Conservation (phyloP, 2,329 filamentous ascomycete genomes). For the Penicillium sp. region DNA sequence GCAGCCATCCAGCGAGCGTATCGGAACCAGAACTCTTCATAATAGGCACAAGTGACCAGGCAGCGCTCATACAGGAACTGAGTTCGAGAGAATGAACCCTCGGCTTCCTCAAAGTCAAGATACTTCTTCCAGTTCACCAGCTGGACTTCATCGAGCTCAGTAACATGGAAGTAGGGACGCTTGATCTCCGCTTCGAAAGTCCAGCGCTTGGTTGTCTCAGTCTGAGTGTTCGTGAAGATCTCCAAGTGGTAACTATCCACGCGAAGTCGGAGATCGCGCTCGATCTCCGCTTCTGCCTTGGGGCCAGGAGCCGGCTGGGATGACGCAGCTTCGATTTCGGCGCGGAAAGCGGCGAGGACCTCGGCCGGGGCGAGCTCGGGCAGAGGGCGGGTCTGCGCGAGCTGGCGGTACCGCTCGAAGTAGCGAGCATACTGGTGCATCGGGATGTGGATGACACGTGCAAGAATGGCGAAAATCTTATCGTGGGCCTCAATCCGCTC, state of each 20-base stretch:
- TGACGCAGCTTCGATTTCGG: slow-evolving; percentile 63
- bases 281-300: slow-evolving; percentile 72
- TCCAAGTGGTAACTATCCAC: slow-evolving; percentile 80
- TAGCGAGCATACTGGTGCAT: slow-evolving; percentile 96
- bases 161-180: slow-evolving; percentile 94
- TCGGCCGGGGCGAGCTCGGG: slow-evolving; percentile 69
- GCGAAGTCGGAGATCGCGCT: slow-evolving; percentile 75
- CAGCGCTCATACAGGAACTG: slow-evolving; percentile 92
- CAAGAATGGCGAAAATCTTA: slow-evolving; percentile 79
- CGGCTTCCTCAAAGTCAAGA: slow-evolving; percentile 87
- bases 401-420: slow-evolving; percentile 81
- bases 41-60: slow-evolving; percentile 85
- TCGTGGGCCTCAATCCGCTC: slow-evolving; percentile 82
- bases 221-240: slow-evolving; percentile 75
- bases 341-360: slow-evolving; percentile 63
- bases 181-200: slow-evolving; percentile 93
- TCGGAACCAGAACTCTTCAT: slow-evolving; percentile 98
- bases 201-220: slow-evolving; percentile 89
- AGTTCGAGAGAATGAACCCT: slow-evolving; percentile 71
- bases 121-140: slow-evolving; percentile 93
- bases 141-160: slow-evolving; percentile 81
- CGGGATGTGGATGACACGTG: slow-evolving; percentile 80
- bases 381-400: slow-evolving; percentile 71
- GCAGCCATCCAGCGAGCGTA: slow-evolving; percentile 91
- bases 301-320: slow-evolving; percentile 40